A percentile compares a stretch with the other conserved stretches of the same genome.
Conservation (phyloP, 2,329 filamentous ascomycete species). For the Colletotrichum cuscutae region DNA sequence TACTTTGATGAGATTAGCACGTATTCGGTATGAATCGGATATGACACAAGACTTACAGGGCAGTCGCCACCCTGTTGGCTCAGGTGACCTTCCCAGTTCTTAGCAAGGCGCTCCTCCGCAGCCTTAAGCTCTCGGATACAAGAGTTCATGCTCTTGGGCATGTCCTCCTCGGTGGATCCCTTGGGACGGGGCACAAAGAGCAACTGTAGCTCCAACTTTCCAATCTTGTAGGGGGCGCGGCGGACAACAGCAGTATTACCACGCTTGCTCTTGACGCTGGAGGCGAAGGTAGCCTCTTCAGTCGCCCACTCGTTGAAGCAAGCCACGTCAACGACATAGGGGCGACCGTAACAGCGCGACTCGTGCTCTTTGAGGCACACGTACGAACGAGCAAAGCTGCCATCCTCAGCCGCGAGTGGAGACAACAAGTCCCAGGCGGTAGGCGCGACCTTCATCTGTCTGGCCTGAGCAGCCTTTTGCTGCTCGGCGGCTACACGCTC, state of each 20-base stretch:
- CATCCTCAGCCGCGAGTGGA: constrained; percentile 87
- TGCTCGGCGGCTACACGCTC: constrained; percentile 74
- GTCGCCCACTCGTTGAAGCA: constrained; percentile 99
- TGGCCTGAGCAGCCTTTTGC: constrained; percentile 72
- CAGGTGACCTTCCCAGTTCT: constrained; percentile 87
- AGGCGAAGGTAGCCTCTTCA: constrained; percentile 81
- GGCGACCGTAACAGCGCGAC: constrained; percentile 85
- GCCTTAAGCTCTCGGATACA: constrained; percentile 94
- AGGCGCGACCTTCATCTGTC: constrained; percentile 70
- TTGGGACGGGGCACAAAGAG: constrained; percentile 95
- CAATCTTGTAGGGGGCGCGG: constrained; percentile 94
- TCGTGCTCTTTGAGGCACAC: constrained; percentile 95
- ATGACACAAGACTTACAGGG: constrained; percentile 74
- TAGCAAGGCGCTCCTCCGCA: constrained; percentile 81
- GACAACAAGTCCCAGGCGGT: constrained; percentile 89
- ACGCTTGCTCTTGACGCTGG: constrained; percentile 95
- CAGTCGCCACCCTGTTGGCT: constrained; percentile 99
- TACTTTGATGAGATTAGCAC: constrained; percentile 70
- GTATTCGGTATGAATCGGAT: constrained; percentile 32
- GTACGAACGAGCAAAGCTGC: constrained; percentile 94
- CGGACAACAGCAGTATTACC: constrained; percentile 76
- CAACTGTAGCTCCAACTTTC: constrained; percentile 92
- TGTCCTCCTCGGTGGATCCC: constrained; percentile 88
- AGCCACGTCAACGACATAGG: constrained; percentile 86
- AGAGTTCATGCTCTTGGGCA: constrained; percentile 99